These are phyloP conservation scores for Brassica napus DNA, from an alignment of 345 rosid species.

Conservation along the genomic window DNA sequence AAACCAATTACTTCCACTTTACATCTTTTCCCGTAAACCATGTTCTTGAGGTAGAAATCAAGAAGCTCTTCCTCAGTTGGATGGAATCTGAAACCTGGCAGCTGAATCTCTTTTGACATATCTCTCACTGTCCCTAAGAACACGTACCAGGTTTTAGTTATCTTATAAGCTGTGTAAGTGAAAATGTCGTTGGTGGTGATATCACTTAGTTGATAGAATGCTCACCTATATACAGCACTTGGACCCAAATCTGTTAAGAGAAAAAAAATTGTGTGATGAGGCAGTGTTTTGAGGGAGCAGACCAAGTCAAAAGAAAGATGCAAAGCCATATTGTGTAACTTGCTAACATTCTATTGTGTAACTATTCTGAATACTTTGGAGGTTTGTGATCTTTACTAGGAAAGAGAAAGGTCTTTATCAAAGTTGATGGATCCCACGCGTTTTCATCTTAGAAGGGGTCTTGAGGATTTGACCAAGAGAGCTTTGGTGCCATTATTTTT, in stretches of 20 bases:
- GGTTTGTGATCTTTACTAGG: constrained; percentile 22
- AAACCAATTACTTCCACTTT: constrained; percentile 60
- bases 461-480: constrained; percentile 17
- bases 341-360: constrained; percentile 6
- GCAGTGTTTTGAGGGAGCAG: not conserved
- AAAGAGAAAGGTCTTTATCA: constrained; percentile 25
- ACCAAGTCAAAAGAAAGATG: constrained; percentile 38
- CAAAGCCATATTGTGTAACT: constrained; percentile 18
- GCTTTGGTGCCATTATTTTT: not conserved
- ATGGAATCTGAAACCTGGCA: constrained; percentile 94
- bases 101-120: constrained; percentile 47
- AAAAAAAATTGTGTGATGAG: constrained; percentile 27
- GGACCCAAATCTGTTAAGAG: constrained; percentile 9
- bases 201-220: constrained; percentile 23
- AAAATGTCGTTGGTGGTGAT: constrained; percentile 31
- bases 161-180: constrained; percentile 22
- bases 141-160: constrained; percentile 26
- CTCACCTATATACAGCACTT: constrained; percentile 27
- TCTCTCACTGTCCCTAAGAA: constrained; percentile 25
- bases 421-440: constrained; percentile 43
- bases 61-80: constrained; percentile 95
- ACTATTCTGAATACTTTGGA: constrained; percentile 1
- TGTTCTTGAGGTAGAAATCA: constrained; percentile 77
- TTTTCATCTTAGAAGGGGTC: constrained; percentile 27
- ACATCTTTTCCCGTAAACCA: constrained; percentile 51